A percentile compares a stretch with the other conserved stretches of the same genome.
phyloP scores from a whole-genome alignment of 768 basidiomycete genomes.

The Boletus fagicola region DNA sequence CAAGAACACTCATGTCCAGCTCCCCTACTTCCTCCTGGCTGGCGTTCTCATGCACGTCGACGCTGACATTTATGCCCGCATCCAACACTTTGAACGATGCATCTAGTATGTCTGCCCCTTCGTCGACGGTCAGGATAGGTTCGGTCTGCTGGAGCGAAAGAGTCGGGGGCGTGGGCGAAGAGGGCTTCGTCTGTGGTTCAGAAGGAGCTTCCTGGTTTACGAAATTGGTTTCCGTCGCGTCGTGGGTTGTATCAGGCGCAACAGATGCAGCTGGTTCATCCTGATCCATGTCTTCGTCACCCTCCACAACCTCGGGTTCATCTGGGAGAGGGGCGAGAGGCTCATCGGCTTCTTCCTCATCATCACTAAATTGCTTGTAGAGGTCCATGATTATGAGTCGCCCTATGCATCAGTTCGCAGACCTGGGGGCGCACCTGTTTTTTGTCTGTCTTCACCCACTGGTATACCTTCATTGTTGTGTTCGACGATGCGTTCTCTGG shows the following conservation, averaged over 20 bases:
- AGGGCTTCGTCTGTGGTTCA: slow-evolving; percentile 57
- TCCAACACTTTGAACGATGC: slow-evolving; percentile 58
- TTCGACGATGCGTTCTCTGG: slow-evolving; percentile 55
- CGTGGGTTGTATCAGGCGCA: slow-evolving; percentile 40
- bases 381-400: slow-evolving; percentile 4
- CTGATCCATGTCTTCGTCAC: slow-evolving; percentile 72
- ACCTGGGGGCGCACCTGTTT: slow-evolving; percentile 53
- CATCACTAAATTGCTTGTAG: slow-evolving; percentile 81
- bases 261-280: slow-evolving; percentile 51
- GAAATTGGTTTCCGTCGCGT: slow-evolving; percentile 37
- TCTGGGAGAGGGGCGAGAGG: slow-evolving; percentile 78
- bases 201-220: slow-evolving; percentile 40
- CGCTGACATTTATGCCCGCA: slow-evolving; percentile 42
- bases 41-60: slow-evolving; percentile 35
- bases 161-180: slow-evolving; percentile 67
- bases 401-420: not conserved
- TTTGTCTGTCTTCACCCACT: slow-evolving; percentile 81
- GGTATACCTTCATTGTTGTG: slow-evolving; percentile 63
- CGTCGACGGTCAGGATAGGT: slow-evolving; percentile 40
- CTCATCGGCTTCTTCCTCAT: slow-evolving; percentile 76
- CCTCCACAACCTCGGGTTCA: slow-evolving; percentile 73
- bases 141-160: slow-evolving; percentile 50
- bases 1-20: slow-evolving; percentile 63
- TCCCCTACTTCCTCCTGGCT: slow-evolving; percentile 41
- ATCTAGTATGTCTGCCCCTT: slow-evolving; percentile 46